A percentile compares a stretch with the other conserved stretches of the same genome.
phyloP scores from a whole-genome alignment of 1,139 yeast genomes.

The Blastobotrys raffinosifermentans region DNA sequence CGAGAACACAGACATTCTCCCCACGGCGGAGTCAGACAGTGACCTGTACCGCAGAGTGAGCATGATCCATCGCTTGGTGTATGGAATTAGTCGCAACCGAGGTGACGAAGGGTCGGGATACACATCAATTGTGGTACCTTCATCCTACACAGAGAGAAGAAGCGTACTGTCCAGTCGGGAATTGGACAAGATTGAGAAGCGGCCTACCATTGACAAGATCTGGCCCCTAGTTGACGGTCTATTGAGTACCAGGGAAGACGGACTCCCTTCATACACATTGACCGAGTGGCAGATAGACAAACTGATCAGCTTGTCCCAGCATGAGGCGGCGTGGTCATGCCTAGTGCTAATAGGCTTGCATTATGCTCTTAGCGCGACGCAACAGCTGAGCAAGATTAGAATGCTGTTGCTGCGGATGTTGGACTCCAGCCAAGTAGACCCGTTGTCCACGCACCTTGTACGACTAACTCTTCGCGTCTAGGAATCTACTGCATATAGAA shows the following conservation, averaged over 20 bases:
- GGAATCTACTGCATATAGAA: no score
- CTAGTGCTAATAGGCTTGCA: background rate
- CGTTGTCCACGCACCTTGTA: no score
- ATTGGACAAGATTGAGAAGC: constrained; percentile 3
- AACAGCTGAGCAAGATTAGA: background rate
- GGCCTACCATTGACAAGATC: constrained; percentile 3
- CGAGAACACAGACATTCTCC: constrained; percentile 15
- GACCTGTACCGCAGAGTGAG: constrained; percentile 16
- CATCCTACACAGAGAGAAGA: constrained; percentile 2
- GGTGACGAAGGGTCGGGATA: no score
- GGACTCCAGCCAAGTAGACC: no score
- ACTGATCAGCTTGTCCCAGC: background rate
- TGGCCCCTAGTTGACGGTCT: constrained; percentile 8
- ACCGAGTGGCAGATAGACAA: constrained; percentile 7
- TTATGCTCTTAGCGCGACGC: background rate
- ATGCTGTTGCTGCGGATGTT: background rate
- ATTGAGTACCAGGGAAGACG: background rate
- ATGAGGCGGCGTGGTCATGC: background rate
- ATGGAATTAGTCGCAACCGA: no score
- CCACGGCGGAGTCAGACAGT: constrained; percentile 23
- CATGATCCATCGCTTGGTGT: constrained; percentile 21
- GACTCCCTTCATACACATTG: background rate
- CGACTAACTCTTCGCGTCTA: no score
- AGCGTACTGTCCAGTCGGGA: background rate
- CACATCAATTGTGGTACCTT: no score